Evolutionary conservation across 176 grass and related monocot genomes (phyloP).

Genomic region (Avena insularis): DNA sequence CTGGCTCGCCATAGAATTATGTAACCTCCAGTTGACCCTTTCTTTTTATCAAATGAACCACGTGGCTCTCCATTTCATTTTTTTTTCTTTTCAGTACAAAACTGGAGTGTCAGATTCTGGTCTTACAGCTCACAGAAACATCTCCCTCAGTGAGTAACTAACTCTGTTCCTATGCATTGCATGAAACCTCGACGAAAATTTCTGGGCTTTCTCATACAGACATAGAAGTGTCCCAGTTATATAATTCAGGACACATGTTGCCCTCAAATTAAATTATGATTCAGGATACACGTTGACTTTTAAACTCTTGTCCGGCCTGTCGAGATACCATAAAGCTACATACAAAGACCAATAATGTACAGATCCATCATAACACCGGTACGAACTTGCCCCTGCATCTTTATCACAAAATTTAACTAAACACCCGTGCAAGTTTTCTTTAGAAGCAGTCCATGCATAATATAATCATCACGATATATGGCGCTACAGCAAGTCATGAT

Average conservation of each 20-base stretch:
- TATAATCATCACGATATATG: not conserved
- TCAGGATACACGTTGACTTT: not conserved
- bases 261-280: not conserved
- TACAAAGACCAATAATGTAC: not conserved
- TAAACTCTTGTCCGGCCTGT: not conserved
- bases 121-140: too few relatives aligned
- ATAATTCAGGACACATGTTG: not conserved
- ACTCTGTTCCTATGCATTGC: too few relatives aligned
- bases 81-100: too few relatives aligned
- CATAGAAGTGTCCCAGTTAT: not conserved
- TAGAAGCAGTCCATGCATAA: not conserved
- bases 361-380: not conserved
- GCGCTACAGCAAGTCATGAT: conserved; percentile 37
- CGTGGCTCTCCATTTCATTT: too few relatives aligned
- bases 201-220: too few relatives aligned
- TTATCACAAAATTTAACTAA: not conserved
- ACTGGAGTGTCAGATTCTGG: too few relatives aligned
- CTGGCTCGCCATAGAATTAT: too few relatives aligned
- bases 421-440: not conserved
- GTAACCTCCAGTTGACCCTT: too few relatives aligned
- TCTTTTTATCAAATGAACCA: too few relatives aligned
- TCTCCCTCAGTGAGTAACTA: too few relatives aligned
- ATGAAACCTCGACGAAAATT: too few relatives aligned
- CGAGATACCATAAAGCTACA: not conserved
- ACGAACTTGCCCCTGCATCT: not conserved